Evolutionary conservation across 176 grass and related monocot genomes (phyloP).

Genomic region (Thalia dealbata): DNA sequence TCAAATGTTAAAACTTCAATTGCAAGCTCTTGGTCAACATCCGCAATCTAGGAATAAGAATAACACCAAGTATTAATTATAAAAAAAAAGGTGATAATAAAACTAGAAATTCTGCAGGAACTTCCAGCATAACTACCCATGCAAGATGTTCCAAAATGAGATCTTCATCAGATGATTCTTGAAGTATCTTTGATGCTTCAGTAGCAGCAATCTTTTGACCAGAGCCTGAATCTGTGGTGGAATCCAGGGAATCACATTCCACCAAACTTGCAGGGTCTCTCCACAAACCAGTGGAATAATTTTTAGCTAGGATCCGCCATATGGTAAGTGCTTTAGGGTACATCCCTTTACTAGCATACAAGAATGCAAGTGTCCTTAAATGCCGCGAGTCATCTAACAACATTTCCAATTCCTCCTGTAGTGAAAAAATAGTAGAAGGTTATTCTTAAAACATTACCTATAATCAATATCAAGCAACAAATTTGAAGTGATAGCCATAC

Average conservation of each 20-base stretch:
- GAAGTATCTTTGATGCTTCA: slow-evolving; percentile 82
- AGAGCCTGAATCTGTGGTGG: slow-evolving; percentile 27
- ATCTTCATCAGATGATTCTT: slow-evolving; percentile 69
- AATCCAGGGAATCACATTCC: slow-evolving; percentile 30
- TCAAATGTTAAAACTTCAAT: slow-evolving; percentile 82
- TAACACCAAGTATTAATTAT: neutral
- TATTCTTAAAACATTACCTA: neutral
- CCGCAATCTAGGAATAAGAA: slow-evolving; percentile 48
- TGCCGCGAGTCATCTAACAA: slow-evolving; percentile 84
- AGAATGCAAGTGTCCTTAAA: slow-evolving; percentile 81
- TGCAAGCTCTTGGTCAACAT: slow-evolving; percentile 75
- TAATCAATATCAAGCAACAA: neutral
- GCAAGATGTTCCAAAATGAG: slow-evolving; percentile 90
- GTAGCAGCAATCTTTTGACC: slow-evolving; percentile 51
- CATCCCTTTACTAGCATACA: slow-evolving; percentile 91
- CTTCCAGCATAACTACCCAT: slow-evolving; percentile 57
- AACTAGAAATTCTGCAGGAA: neutral
- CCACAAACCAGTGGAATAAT: slow-evolving; percentile 64
- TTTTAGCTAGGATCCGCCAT: slow-evolving; percentile 78
- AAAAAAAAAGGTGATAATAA: neutral
- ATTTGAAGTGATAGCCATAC: neutral
- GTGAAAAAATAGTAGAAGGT: slow-evolving; percentile 26
- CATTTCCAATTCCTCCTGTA: slow-evolving; percentile 88
- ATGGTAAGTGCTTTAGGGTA: slow-evolving; percentile 71
- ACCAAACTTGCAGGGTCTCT: slow-evolving; percentile 30